phyloP scores from a whole-genome alignment of 164 flowering plant genomes.

The Kingdonia uniflora region DNA sequence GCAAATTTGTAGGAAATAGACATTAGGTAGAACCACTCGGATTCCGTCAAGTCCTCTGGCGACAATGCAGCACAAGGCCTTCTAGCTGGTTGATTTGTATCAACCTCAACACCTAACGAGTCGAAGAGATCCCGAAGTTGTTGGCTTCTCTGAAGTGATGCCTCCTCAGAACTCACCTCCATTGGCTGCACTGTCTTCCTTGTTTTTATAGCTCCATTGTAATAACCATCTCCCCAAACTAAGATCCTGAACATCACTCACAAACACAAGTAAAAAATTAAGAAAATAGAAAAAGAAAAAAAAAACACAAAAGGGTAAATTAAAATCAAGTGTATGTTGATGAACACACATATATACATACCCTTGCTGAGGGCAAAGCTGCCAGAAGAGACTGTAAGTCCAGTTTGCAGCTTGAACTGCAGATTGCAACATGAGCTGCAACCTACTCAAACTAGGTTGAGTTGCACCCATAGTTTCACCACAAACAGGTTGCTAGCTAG shows the following conservation, averaged over 20 bases:
- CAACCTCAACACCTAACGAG: conserved; percentile 55
- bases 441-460: conserved; percentile 25
- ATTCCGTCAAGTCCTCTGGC: conserved; percentile 92
- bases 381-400: conserved; percentile 93
- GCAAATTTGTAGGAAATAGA: conserved; percentile 91
- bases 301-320: too few species aligned
- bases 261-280: too few species aligned
- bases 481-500: too few species aligned
- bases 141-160: conserved; percentile 75
- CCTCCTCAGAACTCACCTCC: conserved; percentile 86
- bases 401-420: conserved; percentile 78
- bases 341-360: conserved; percentile 16
- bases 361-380: conserved; percentile 85
- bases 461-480: conserved; percentile 20
- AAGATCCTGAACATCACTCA: conserved; percentile 42
- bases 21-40: conserved; percentile 98
- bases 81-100: conserved; percentile 50
- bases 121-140: conserved; percentile 88
- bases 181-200: conserved; percentile 89
- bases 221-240: conserved; percentile 90
- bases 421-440: conserved; percentile 63
- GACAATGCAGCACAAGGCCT: conserved; percentile 80
- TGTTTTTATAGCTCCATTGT: conserved; percentile 95
- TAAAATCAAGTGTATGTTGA: too few species aligned
- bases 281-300: too few species aligned